Evolutionary conservation across 2,329 filamentous ascomycete genomes (phyloP).

Genomic region (Colletotrichum gigasporum): DNA sequence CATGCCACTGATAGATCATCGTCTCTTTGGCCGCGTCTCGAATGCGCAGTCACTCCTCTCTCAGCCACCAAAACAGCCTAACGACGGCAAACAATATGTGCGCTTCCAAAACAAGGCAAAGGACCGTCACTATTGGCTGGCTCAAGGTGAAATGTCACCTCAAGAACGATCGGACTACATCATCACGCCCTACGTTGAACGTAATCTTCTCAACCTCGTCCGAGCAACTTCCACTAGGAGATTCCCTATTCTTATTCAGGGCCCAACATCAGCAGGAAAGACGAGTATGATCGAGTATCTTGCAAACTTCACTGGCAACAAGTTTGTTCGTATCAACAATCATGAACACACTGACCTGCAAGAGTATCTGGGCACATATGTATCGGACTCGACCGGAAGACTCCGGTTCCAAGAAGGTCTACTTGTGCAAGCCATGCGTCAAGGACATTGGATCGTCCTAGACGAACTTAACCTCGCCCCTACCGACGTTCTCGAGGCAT

Average conservation of each 20-base stretch:
- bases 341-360: constrained; percentile 99
- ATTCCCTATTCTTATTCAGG: constrained; percentile 95
- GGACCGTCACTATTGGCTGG: constrained; percentile 87
- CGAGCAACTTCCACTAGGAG: constrained; percentile 90
- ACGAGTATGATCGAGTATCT: constrained; percentile 99
- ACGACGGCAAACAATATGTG: constrained; percentile 81
- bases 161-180: constrained; percentile 90
- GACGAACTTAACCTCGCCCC: constrained; percentile 97
- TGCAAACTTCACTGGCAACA: constrained; percentile 95
- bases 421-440: constrained; percentile 88
- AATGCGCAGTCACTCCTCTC: constrained; percentile 79
- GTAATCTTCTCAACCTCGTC: constrained; percentile 93
- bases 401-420: constrained; percentile 93
- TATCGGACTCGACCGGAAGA: constrained; percentile 85
- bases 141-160: constrained; percentile 73
- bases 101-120: constrained; percentile 74
- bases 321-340: constrained; percentile 98
- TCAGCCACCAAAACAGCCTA: constrained; percentile 80
- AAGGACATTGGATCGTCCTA: constrained; percentile 97
- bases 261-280: constrained; percentile 96
- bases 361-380: constrained; percentile 95
- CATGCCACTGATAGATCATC: constrained; percentile 80
- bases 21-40: constrained; percentile 77
- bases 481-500: constrained; percentile 93
- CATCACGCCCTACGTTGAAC: constrained; percentile 92